Conservation (phyloP, 225 moss, liverwort and hornwort genomes). For the Physcomitrium patens region DNA sequence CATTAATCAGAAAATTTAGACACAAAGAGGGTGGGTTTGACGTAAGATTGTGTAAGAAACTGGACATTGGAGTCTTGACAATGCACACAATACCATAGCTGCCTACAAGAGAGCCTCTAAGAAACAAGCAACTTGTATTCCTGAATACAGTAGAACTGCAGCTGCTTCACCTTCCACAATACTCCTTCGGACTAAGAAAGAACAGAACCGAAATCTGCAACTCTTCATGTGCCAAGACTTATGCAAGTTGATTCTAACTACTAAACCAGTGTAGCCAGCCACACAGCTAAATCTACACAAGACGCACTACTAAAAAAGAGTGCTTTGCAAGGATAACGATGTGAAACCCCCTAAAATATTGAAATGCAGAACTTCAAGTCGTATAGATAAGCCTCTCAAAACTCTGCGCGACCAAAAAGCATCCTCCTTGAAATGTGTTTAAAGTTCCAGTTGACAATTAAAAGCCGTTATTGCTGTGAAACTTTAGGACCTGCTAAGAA, state of each 20-base stretch:
- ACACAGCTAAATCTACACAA: constrained; percentile 16
- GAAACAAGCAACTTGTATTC: too few relatives aligned
- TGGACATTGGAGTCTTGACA: too few relatives aligned
- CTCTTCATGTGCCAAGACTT: background rate
- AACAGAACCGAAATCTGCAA: background rate
- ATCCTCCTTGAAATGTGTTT: constrained; percentile 25
- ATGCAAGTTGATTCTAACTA: too few relatives aligned
- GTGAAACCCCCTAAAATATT: background rate
- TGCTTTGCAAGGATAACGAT: too few relatives aligned
- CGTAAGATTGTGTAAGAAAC: too few relatives aligned
- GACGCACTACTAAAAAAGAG: too few relatives aligned
- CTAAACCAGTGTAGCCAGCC: background rate
- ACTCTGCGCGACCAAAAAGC: background rate
- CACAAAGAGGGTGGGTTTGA: too few relatives aligned
- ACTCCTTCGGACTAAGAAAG: background rate
- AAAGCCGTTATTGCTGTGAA: constrained; percentile 11
- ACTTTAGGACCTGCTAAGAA: constrained; percentile 15
- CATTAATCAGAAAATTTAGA: too few relatives aligned
- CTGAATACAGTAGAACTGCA: too few relatives aligned
- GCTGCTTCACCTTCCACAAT: background rate
- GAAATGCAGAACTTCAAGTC: background rate
- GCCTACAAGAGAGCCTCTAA: too few relatives aligned
- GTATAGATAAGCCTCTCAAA: background rate
- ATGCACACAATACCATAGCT: too few relatives aligned
- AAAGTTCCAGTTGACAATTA: constrained; percentile 12